Evolutionary conservation across 257 asterid species (phyloP).

Genomic region (Galeopsis tetrahit): DNA sequence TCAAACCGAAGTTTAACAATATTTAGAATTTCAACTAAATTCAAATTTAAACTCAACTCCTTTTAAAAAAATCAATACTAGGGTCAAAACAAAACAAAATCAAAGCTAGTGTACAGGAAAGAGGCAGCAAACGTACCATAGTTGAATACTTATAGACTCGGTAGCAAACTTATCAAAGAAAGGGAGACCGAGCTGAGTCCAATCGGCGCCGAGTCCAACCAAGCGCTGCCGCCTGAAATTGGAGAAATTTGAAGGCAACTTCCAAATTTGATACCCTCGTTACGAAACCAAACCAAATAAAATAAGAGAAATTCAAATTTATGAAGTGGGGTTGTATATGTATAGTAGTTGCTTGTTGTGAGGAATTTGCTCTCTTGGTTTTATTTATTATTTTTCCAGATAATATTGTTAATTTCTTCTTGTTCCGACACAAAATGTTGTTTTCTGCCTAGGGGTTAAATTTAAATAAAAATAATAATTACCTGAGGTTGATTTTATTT

Average conservation of each 20-base stretch:
- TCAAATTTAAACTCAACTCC: conserved; percentile 18
- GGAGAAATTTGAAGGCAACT: conserved; percentile 7
- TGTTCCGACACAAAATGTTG: no score
- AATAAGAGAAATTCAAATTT: not conserved
- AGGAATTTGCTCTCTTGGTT: no score
- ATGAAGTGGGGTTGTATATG: conserved; percentile 32
- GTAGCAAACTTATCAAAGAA: conserved; percentile 58
- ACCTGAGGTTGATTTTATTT: no score
- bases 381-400: no score
- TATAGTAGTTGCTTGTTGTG: not conserved
- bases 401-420: no score
- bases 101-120: conserved; percentile 35
- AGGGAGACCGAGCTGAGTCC: conserved; percentile 45
- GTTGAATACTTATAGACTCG: conserved; percentile 44
- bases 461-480: no score
- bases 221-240: conserved; percentile 32
- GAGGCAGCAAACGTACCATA: conserved; percentile 60
- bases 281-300: conserved; percentile 7
- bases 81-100: conserved; percentile 37
- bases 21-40: conserved; percentile 8
- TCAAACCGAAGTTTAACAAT: not conserved
- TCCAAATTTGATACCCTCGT: conserved; percentile 26
- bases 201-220: conserved; percentile 56
- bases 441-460: no score
- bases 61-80: conserved; percentile 1